phyloP scores from a whole-genome alignment of 257 asterid species.

The Perilla frutescens region DNA sequence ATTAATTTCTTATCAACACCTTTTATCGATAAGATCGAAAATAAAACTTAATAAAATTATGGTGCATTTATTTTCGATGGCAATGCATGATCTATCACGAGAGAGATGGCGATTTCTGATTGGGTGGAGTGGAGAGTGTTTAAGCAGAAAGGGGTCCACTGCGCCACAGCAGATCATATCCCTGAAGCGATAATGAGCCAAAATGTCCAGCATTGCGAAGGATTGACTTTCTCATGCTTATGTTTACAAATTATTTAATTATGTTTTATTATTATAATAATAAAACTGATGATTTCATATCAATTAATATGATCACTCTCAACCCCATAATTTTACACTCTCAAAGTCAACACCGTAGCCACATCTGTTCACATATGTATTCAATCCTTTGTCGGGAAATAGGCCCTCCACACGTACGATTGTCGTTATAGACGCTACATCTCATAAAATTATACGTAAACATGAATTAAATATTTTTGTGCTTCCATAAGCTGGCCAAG shows the following conservation, averaged over 20 bases:
- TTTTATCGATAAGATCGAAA: too few relatives aligned
- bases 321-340: not conserved
- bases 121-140: not conserved
- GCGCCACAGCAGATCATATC: not conserved
- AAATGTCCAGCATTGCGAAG: not conserved
- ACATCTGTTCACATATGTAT: conserved; percentile 16
- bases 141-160: not conserved
- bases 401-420: not conserved
- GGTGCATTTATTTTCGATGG: conserved; percentile 6
- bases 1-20: too few relatives aligned
- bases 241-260: not conserved
- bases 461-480: too few relatives aligned
- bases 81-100: not conserved
- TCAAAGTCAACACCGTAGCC: conserved; percentile 27
- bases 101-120: conserved; percentile 27
- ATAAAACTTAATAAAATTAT: not conserved
- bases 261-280: not conserved
- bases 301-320: not conserved
- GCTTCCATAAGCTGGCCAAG: too few relatives aligned
- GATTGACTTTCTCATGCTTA: not conserved
- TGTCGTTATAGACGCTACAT: too few relatives aligned
- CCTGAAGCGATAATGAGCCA: not conserved
- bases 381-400: conserved; percentile 10
- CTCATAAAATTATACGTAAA: too few relatives aligned
- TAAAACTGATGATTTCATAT: not conserved